phyloP scores from a whole-genome alignment of 208 protist species.

The Leishmania aethiopica region DNA sequence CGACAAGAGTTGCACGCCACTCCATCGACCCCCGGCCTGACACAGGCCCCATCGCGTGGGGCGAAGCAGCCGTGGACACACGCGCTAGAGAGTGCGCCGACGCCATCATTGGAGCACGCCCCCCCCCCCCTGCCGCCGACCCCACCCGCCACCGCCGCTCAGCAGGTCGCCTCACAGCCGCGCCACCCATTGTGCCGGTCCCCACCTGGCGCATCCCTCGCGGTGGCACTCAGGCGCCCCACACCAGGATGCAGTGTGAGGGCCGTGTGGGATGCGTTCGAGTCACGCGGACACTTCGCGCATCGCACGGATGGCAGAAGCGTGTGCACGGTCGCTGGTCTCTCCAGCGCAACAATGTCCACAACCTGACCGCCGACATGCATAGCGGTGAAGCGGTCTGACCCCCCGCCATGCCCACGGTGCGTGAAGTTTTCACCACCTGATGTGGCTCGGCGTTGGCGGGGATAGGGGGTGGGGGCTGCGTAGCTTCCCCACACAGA shows the following conservation, averaged over 20 bases:
- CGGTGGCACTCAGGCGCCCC: not conserved
- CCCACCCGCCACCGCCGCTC: not conserved
- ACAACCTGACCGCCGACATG: not conserved
- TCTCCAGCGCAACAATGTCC: not conserved
- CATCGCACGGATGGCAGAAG: not conserved
- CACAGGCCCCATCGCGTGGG: not conserved
- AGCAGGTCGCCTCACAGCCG: not conserved
- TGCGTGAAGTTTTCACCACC: not conserved
- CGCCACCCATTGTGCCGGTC: too few species aligned
- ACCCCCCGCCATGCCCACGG: not conserved
- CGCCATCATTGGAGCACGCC: not conserved
- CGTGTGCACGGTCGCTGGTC: not conserved
- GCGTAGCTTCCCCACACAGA: not conserved
- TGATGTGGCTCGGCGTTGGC: not conserved
- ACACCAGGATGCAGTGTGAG: too few species aligned
- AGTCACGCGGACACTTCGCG: not conserved
- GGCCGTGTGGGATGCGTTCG: too few species aligned
- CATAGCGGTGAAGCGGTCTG: not conserved
- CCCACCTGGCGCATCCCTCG: not conserved
- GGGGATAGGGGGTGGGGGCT: not conserved
- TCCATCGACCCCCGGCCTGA: not conserved
- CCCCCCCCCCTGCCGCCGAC: not conserved
- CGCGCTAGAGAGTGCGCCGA: not conserved
- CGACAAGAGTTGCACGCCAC: too few species aligned
- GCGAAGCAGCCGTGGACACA: not conserved